These are phyloP conservation scores for Selaginella tamariscina DNA, from an alignment of 75 land plant species.

Conservation along the genomic window DNA sequence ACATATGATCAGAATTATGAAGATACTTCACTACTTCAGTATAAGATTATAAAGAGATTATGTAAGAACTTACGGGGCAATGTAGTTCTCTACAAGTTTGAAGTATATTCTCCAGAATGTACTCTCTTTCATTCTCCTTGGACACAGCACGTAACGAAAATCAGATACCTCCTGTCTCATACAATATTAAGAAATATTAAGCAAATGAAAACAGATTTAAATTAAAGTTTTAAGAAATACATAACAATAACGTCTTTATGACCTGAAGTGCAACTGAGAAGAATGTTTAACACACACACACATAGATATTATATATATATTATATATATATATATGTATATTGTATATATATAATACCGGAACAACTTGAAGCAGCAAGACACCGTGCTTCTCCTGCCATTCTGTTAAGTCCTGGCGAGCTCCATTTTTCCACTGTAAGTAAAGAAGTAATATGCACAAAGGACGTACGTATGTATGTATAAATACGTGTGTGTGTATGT, in stretches of 20 bases:
- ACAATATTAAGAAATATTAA: background rate
- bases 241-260: background rate
- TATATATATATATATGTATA: too few relatives aligned
- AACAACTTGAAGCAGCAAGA: conserved; percentile 61
- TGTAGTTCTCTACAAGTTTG: conserved; percentile 58
- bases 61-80: conserved; percentile 56
- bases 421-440: background rate
- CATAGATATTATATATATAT: too few relatives aligned
- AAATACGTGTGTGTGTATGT: too few relatives aligned
- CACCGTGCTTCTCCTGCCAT: conserved; percentile 88
- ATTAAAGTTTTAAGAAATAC: background rate
- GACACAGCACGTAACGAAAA: conserved; percentile 83
- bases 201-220: too few relatives aligned
- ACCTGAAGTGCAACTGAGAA: too few relatives aligned
- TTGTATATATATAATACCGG: conserved; percentile 40
- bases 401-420: conserved; percentile 65
- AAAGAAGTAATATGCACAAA: background rate
- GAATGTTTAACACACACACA: too few relatives aligned
- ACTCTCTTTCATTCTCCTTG: conserved; percentile 78
- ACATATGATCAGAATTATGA: too few relatives aligned
- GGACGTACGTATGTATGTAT: too few relatives aligned
- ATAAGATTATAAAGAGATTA: background rate
- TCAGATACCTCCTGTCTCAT: conserved; percentile 67
- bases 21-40: too few relatives aligned
- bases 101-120: conserved; percentile 92